Evolutionary conservation across 805 yeast species (phyloP).

Genomic region (Candida boleticola): DNA sequence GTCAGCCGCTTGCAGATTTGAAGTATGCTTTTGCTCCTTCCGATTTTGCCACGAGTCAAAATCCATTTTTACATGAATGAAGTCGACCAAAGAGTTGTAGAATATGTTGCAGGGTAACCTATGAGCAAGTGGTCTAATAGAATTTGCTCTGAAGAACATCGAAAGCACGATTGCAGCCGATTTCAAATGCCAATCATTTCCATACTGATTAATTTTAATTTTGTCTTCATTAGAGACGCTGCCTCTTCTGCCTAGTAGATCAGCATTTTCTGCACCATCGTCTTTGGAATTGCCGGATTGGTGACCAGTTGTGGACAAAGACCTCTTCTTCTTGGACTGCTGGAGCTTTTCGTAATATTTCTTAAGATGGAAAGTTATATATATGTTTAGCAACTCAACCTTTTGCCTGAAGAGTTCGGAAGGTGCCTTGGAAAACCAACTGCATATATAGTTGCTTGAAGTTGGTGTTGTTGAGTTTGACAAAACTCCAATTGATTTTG

Average conservation of each 20-base stretch:
- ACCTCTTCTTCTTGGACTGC: neutral
- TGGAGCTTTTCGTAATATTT: slow-evolving; percentile 39
- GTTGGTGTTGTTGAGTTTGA: slow-evolving; percentile 45
- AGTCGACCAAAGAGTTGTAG: slow-evolving; percentile 82
- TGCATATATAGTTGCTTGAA: slow-evolving; percentile 43
- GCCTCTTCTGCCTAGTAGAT: neutral
- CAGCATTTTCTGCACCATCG: neutral
- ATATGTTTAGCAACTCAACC: slow-evolving; percentile 69
- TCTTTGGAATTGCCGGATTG: neutral
- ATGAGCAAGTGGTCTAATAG: slow-evolving; percentile 19
- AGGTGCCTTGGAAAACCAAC: slow-evolving; percentile 54
- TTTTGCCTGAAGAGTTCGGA: slow-evolving; percentile 45
- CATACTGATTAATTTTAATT: slow-evolving; percentile 58
- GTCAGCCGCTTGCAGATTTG: slow-evolving; percentile 6
- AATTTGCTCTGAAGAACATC: slow-evolving; percentile 54
- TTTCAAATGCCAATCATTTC: slow-evolving; percentile 77
- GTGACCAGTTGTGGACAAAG: slow-evolving; percentile 6
- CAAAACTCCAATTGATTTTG: slow-evolving; percentile 66
- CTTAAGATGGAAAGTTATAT: slow-evolving; percentile 73
- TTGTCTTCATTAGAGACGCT: slow-evolving; percentile 19
- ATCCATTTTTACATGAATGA: slow-evolving; percentile 71
- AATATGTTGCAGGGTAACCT: slow-evolving; percentile 43
- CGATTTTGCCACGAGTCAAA: slow-evolving; percentile 77
- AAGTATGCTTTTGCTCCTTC: slow-evolving; percentile 11
- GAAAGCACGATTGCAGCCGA: slow-evolving; percentile 63